These are phyloP conservation scores for Echites panduratus DNA, from an alignment of 257 asterid genomes.

Conservation along the genomic window DNA sequence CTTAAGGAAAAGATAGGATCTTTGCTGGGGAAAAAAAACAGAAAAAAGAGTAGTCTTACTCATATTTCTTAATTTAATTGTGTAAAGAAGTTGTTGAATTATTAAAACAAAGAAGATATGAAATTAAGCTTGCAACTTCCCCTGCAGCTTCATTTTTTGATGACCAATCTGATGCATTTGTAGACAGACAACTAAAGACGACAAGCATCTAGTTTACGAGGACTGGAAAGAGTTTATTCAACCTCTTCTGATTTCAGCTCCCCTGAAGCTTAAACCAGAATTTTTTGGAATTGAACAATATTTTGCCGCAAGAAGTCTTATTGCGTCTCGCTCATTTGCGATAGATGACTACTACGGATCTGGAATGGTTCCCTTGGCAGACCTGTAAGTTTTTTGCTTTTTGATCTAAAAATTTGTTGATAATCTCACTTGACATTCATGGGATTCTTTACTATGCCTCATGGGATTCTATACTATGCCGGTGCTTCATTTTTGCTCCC, in stretches of 20 bases:
- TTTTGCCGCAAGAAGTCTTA: constrained; percentile 72
- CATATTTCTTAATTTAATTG: background rate
- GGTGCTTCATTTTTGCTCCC: background rate
- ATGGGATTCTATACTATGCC: background rate
- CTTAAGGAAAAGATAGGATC: background rate
- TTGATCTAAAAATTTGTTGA: background rate
- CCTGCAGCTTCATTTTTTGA: background rate
- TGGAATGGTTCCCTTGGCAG: constrained; percentile 98
- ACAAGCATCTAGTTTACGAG: constrained; percentile 56
- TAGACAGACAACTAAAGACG: constrained; percentile 76
- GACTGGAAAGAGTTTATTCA: constrained; percentile 85
- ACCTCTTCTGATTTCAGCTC: constrained; percentile 45
- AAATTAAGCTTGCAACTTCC: background rate
- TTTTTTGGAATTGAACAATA: constrained; percentile 59
- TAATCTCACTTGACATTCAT: background rate
- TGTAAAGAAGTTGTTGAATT: background rate
- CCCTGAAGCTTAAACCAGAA: constrained; percentile 43
- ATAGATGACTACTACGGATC: constrained; percentile 74
- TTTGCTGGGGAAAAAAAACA: background rate
- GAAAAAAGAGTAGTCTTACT: background rate
- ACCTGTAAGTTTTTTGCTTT: constrained; percentile 58
- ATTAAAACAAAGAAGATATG: background rate
- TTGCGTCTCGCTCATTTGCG: constrained; percentile 77
- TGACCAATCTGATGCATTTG: constrained; percentile 20
- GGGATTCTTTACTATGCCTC: background rate